Percentiles rank a stretch among this genome's conserved stretches.
Conservation (phyloP, 2,329 filamentous ascomycete genomes). For the Verticillium zaregamsianum region DNA sequence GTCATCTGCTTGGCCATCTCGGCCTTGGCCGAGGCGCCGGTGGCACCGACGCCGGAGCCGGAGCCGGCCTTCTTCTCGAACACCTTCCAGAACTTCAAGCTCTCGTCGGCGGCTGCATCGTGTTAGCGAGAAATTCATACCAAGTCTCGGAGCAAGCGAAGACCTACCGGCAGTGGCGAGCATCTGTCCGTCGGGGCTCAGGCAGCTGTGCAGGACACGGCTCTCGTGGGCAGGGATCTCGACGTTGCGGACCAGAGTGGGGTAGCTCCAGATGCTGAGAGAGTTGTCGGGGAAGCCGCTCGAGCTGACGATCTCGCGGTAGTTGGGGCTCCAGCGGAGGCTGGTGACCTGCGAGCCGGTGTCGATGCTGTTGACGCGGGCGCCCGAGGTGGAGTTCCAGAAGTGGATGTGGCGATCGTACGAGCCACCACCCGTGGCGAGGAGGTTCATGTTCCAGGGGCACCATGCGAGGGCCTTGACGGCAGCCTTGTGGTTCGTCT, state of each 20-base stretch:
- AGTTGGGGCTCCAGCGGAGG: conserved; percentile 91
- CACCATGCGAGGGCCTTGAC: conserved; percentile 99
- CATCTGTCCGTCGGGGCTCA: conserved; percentile 97
- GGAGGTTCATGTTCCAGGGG: conserved; percentile 96
- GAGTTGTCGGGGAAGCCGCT: conserved; percentile 99
- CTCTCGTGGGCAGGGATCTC: conserved; percentile 98
- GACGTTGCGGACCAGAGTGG: conserved; percentile 91
- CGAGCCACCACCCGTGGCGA: conserved; percentile 92
- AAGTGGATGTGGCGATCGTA: conserved; percentile 99
- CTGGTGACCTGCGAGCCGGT: conserved; percentile 97
- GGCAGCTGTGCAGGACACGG: conserved; percentile 90
- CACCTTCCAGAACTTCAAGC: conserved; percentile 99
- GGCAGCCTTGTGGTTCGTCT: conserved; percentile 98
- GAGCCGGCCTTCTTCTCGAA: conserved; percentile 96
- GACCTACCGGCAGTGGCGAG: conserved; percentile 68
- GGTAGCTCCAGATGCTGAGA: conserved; percentile 98
- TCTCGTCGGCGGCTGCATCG: conserved; percentile 75
- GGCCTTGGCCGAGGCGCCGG: conserved; percentile 71
- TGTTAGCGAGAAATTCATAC: conserved; percentile 26
- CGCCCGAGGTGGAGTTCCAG: conserved; percentile 98
- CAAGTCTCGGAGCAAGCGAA: conserved; percentile 8
- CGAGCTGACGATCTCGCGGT: conserved; percentile 96
- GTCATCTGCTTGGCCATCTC: conserved; percentile 95
- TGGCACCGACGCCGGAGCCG: conserved; percentile 61
- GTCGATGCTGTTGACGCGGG: conserved; percentile 98